Conservation (phyloP, 345 rosid species). For the Sisymbrium altissimum region DNA sequence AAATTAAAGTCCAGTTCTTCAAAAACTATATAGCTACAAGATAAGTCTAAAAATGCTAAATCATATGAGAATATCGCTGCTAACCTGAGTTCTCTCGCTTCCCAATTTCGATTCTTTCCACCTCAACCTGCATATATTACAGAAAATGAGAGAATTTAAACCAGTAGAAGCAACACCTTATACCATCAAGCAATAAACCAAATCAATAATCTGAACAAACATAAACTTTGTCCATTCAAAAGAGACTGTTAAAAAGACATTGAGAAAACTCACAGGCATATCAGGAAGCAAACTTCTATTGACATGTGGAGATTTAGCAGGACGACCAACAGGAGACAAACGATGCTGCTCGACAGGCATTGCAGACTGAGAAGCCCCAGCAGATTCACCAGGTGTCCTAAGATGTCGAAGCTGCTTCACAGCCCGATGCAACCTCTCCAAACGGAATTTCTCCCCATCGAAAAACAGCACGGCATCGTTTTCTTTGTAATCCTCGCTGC, state of each 20-base stretch:
- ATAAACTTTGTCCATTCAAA: neutral
- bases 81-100: constrained; percentile 33
- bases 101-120: constrained; percentile 75
- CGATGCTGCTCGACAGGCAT: constrained; percentile 45
- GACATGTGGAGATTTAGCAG: constrained; percentile 40
- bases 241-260: neutral
- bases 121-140: constrained; percentile 50
- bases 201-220: neutral
- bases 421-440: constrained; percentile 80
- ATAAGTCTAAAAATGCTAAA: neutral
- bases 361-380: constrained; percentile 43
- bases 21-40: neutral
- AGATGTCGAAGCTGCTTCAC: constrained; percentile 76
- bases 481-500: constrained; percentile 77
- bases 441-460: constrained; percentile 64
- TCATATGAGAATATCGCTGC: neutral
- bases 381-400: constrained; percentile 67
- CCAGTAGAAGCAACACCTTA: neutral
- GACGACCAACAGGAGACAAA: constrained; percentile 52
- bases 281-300: constrained; percentile 44
- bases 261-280: constrained; percentile 43
- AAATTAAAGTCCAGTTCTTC: neutral
- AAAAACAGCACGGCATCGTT: constrained; percentile 76
- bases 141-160: neutral
- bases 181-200: neutral